phyloP scores from a whole-genome alignment of 495 filamentous ascomycete species.

The Penicillium antarcticum region DNA sequence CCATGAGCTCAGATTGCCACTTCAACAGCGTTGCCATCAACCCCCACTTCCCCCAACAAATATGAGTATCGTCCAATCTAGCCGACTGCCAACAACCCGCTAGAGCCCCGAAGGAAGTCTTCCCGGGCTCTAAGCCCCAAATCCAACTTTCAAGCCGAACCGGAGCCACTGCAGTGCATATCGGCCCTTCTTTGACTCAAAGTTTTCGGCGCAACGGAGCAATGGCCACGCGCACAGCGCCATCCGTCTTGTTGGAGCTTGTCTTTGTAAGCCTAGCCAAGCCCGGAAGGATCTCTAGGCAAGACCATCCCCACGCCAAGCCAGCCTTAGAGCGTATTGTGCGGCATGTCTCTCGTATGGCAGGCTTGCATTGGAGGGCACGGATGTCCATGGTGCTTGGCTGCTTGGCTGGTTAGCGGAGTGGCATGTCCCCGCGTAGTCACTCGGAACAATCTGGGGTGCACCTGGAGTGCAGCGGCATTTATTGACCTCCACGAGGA shows the following conservation, averaged over 20 bases:
- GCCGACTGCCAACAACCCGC: background rate
- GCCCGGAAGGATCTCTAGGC: constrained; percentile 14
- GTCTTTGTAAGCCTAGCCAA: constrained; percentile 7
- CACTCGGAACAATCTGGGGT: constrained; percentile 6
- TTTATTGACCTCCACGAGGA: constrained; percentile 5
- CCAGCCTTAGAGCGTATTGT: constrained; percentile 4
- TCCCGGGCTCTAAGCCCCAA: background rate
- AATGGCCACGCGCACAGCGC: constrained; percentile 15
- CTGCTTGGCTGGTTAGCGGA: constrained; percentile 16
- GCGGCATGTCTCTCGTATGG: constrained; percentile 8
- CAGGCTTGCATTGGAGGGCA: constrained; percentile 13
- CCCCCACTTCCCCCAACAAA: too few species aligned
- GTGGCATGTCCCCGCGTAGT: constrained; percentile 8
- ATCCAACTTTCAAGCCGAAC: background rate
- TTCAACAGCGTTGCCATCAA: too few species aligned
- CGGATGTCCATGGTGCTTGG: constrained; percentile 14
- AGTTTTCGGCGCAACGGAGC: constrained; percentile 3
- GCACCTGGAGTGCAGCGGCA: background rate
- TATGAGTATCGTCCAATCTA: background rate
- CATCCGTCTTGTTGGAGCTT: constrained; percentile 4
- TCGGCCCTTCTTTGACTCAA: constrained; percentile 1
- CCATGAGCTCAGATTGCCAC: too few species aligned
- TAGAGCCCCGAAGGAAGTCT: background rate
- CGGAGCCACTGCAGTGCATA: background rate
- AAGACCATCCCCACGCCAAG: constrained; percentile 13